Conservation (phyloP, 1,139 yeast species). For the Taiozyma onychis region DNA sequence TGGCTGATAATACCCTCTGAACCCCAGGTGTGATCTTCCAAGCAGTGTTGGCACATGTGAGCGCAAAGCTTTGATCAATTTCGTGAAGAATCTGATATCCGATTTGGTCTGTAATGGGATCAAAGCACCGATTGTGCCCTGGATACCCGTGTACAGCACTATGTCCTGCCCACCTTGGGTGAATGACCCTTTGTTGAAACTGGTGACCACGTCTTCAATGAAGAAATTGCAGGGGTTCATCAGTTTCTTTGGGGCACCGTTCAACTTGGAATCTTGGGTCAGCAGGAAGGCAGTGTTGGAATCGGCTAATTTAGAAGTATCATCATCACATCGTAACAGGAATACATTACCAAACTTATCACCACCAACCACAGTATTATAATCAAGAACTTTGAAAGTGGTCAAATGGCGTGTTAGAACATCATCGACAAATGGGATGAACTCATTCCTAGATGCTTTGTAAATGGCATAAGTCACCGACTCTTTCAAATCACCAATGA, state of each 20-base stretch:
- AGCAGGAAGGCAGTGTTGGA: slow-evolving; percentile 26
- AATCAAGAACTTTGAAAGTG: slow-evolving; percentile 54
- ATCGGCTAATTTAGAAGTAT: slow-evolving; percentile 21
- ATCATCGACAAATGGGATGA: slow-evolving; percentile 69
- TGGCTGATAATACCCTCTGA: slow-evolving; percentile 76
- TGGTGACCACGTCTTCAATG: slow-evolving; percentile 65
- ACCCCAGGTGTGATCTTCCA: slow-evolving; percentile 65
- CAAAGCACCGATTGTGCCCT: slow-evolving; percentile 74
- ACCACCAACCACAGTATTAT: slow-evolving; percentile 76
- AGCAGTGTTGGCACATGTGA: slow-evolving; percentile 25
- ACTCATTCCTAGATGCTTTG: slow-evolving; percentile 44
- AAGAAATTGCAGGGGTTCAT: slow-evolving; percentile 54
- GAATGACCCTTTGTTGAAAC: slow-evolving; percentile 49
- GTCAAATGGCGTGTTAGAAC: slow-evolving; percentile 63
- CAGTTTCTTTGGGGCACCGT: slow-evolving; percentile 52
- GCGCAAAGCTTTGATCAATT: slow-evolving; percentile 48
- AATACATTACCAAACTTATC: slow-evolving; percentile 84
- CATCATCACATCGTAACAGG: slow-evolving; percentile 53
- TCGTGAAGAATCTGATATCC: slow-evolving; percentile 57
- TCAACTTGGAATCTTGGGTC: slow-evolving; percentile 34
- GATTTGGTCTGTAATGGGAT: slow-evolving; percentile 59
- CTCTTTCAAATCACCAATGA: slow-evolving; percentile 61
- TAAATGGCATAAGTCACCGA: slow-evolving; percentile 57
- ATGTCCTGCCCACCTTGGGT: slow-evolving; percentile 55
- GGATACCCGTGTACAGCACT: slow-evolving; percentile 67